Conservation (phyloP, 1,139 yeast genomes). For the Sugiyamaella novakii region DNA sequence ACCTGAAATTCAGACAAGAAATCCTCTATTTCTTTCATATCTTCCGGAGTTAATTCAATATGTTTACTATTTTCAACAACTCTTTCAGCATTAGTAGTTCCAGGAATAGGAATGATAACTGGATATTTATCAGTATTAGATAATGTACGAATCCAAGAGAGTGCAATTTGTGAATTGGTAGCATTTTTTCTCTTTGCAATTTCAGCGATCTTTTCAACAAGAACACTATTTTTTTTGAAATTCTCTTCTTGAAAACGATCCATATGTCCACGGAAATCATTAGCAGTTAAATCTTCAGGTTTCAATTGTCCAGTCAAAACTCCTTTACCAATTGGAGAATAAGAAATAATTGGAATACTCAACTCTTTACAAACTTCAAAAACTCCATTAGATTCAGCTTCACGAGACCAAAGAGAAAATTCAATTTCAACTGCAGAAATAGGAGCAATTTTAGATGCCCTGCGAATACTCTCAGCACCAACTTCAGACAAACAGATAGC, state of each 20-base stretch:
- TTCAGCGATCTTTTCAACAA: conserved; percentile 51
- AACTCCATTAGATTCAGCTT: conserved; percentile 61
- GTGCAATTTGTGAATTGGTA: conserved; percentile 68
- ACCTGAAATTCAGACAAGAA: conserved; percentile 48
- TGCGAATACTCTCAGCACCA: conserved; percentile 56
- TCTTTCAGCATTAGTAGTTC: conserved; percentile 61
- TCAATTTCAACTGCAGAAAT: conserved; percentile 75
- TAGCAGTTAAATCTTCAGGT: conserved; percentile 51
- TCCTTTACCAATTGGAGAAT: conserved; percentile 85
- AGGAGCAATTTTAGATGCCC: conserved; percentile 56
- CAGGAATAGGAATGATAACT: conserved; percentile 74
- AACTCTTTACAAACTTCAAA: conserved; percentile 56
- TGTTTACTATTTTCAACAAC: conserved; percentile 59
- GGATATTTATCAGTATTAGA: conserved; percentile 50
- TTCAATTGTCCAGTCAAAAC: conserved; percentile 63
- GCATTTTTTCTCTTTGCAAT: conserved; percentile 50
- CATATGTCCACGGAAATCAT: conserved; percentile 55
- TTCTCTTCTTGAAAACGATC: conserved; percentile 65
- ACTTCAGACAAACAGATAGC: conserved; percentile 74
- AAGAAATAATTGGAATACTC: conserved; percentile 69
- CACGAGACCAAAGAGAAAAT: conserved; percentile 66
- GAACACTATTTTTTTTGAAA: conserved; percentile 52
- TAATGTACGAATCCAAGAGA: conserved; percentile 64
- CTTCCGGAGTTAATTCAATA: conserved; percentile 53
- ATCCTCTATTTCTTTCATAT: conserved; percentile 49